Evolutionary conservation across 2,329 filamentous ascomycete genomes (phyloP).

Genomic region (Thyridium curvatum): DNA sequence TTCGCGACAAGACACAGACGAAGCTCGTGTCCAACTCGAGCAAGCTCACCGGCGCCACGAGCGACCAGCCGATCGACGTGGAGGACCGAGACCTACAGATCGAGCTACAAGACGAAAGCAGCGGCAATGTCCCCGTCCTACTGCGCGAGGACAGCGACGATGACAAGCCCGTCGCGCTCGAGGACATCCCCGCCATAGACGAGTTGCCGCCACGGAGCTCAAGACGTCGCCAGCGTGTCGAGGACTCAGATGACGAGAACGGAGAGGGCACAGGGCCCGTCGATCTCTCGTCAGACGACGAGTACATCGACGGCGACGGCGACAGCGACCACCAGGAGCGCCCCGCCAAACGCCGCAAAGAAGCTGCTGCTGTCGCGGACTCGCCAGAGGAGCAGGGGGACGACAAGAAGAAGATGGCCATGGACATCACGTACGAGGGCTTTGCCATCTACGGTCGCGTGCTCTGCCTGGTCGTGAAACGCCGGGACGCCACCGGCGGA

Average conservation of each 20-base stretch:
- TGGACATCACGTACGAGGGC: constrained; percentile 87
- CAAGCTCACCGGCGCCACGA: constrained; percentile 51
- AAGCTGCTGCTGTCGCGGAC: constrained; percentile 19
- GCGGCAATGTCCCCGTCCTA: constrained; percentile 16
- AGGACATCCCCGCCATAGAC: constrained; percentile 44
- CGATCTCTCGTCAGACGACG: constrained; percentile 2
- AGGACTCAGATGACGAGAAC: constrained; percentile 7
- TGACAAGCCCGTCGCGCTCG: constrained; percentile 47
- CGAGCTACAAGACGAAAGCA: constrained; percentile 1
- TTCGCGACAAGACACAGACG: constrained; percentile 49
- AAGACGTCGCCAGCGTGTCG: constrained; percentile 16
- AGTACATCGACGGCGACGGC: constrained; percentile 26
- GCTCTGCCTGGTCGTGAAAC: constrained; percentile 81
- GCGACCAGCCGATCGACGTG: constrained; percentile 47
- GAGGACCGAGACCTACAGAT: constrained; percentile 22
- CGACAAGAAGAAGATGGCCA: constrained; percentile 85
- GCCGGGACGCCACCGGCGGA: constrained; percentile 43
- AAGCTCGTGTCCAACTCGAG: constrained; percentile 55
- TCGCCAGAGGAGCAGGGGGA: constrained; percentile 33
- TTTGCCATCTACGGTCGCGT: constrained; percentile 95
- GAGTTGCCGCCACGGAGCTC: constrained; percentile 18
- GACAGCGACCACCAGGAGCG: constrained; percentile 25
- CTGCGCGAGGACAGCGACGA: constrained; percentile 57
- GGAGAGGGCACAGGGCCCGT: too few species aligned
- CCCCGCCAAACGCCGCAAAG: constrained; percentile 34